phyloP scores from a whole-genome alignment of 2,329 filamentous ascomycete species.

The Penicillium sp. region DNA sequence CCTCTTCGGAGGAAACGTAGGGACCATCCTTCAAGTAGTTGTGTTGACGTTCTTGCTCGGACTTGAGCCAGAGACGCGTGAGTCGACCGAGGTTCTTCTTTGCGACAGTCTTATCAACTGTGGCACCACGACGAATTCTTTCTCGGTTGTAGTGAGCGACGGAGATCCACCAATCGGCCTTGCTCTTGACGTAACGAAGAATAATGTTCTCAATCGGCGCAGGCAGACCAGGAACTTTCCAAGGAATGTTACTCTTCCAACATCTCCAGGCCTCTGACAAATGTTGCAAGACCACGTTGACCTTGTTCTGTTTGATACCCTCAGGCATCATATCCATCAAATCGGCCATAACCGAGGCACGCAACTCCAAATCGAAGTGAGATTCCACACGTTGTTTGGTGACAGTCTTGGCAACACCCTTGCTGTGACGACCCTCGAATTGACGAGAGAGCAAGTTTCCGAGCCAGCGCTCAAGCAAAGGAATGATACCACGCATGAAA shows the following conservation, averaged over 20 bases:
- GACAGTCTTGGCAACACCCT: slow-evolving; percentile 97
- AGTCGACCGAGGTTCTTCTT: slow-evolving; percentile 98
- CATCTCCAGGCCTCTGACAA: slow-evolving; percentile 97
- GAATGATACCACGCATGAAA: slow-evolving; percentile 98
- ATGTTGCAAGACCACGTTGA: slow-evolving; percentile 96
- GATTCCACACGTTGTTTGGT: slow-evolving; percentile 99
- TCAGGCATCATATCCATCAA: slow-evolving; percentile 99
- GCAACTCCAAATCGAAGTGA: slow-evolving; percentile 94
- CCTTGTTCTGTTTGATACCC: slow-evolving; percentile 98
- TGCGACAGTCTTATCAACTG: slow-evolving; percentile 97
- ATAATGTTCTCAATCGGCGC: slow-evolving; percentile 99
- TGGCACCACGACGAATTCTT: slow-evolving; percentile 91
- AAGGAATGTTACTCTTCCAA: slow-evolving; percentile 99
- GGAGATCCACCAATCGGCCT: slow-evolving; percentile 99
- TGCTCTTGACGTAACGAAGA: slow-evolving; percentile 95
- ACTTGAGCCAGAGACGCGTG: slow-evolving; percentile 94
- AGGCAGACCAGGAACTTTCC: slow-evolving; percentile 95
- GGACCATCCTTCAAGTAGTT: slow-evolving; percentile 99
- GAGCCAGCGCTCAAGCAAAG: slow-evolving; percentile 92
- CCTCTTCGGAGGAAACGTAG: slow-evolving; percentile 97
- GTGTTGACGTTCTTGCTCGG: slow-evolving; percentile 96
- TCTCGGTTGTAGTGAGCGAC: slow-evolving; percentile 99
- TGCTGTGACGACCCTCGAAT: slow-evolving; percentile 97
- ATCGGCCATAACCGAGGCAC: slow-evolving; percentile 97
- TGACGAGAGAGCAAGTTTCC: slow-evolving; percentile 95